Percentiles rank a stretch among this genome's conserved stretches.
These are phyloP conservation scores for Epichloe typhina DNA, from an alignment of 2,329 filamentous ascomycete species.

Conservation along the genomic window DNA sequence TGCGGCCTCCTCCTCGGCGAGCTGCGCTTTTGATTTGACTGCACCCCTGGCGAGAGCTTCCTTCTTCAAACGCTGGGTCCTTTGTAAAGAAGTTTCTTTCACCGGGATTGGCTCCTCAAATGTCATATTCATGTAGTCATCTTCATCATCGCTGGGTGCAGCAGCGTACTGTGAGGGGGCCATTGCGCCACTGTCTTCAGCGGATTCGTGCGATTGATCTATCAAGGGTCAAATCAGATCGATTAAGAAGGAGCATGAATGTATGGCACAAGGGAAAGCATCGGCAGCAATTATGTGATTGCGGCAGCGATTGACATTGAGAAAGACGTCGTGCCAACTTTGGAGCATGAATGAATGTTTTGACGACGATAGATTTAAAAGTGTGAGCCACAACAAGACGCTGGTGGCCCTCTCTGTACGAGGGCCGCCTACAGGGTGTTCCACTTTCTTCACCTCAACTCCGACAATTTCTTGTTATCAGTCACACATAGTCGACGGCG, in stretches of 20 bases:
- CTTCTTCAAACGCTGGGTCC: constrained; percentile 38
- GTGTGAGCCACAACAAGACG: too few species aligned
- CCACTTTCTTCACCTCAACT: not conserved
- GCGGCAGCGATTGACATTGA: not conserved
- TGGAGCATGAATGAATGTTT: not conserved
- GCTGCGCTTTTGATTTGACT: constrained; percentile 70
- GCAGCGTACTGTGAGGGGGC: constrained; percentile 3
- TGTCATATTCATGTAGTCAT: constrained; percentile 96
- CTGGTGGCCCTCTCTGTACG: constrained; percentile 4
- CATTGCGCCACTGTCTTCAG: not conserved
- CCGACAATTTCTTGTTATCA: not conserved
- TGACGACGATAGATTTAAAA: not conserved
- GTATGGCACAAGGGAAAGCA: too few species aligned
- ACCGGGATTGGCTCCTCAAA: constrained; percentile 54
- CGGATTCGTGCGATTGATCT: not conserved
- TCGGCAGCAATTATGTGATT: not conserved
- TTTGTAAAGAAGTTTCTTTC: constrained; percentile 40
- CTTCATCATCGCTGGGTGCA: constrained; percentile 32
- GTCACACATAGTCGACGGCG: too few species aligned
- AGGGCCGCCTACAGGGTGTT: not conserved
- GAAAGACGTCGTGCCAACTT: not conserved
- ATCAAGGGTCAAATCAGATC: not conserved
- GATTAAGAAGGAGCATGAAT: not conserved
- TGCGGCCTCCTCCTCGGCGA: constrained; percentile 57
- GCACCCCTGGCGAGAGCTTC: constrained; percentile 56